Base-by-base conservation (phyloP, 148 eudicot species). In the Rhododendron ovatum region DNA sequence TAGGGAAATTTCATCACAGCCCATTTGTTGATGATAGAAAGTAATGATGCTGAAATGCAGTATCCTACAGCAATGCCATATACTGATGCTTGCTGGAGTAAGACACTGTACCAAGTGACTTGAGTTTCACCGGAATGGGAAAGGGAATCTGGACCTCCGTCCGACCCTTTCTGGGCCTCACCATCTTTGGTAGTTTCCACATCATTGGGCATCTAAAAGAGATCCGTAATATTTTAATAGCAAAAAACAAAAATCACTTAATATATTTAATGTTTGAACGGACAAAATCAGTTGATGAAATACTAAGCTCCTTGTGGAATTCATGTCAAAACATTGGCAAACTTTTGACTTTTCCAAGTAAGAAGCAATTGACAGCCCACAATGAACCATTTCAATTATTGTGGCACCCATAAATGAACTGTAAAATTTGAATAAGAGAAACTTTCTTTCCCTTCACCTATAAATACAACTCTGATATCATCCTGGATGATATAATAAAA, bases 51-150 rank as follows among this genome's bases (percentile, higher is more conserved):
- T 39, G 98, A 97, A 75, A 95, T 80, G 89, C 99, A 97, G 88
- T 97, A 97, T 78, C 99, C 99, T 51, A 95, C 96, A 82, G 98
- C 98, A 57, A 95, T 89, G 61, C 98, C 98, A 85, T 95, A 97
- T 14, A 97, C 89, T 1, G 99, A 97, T 61, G 90, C 95, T n/a
- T 96, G 95, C 83, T 94, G 94, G 84, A 93, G 87, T 50, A 97
- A 85, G 86, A n/a, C 41, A 85, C 87, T 83, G 67, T 92, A 93
- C 95, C 96, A 95, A 35, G 90, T 88, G 28, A 87, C 83, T 87
- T 84, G 89, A 81, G 84, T 53, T 83, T 91, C 92, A 83, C 88
- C 41, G 48, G 90, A 37, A 35, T 67, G 37, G 51, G 93, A 87
- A 55, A 90, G 73, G 47, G 86, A 67, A 86, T 82, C 86, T 33